These are phyloP conservation scores for Tolypocladium cylindrosporum DNA, from an alignment of 2,329 filamentous ascomycete species.

Conservation along the genomic window DNA sequence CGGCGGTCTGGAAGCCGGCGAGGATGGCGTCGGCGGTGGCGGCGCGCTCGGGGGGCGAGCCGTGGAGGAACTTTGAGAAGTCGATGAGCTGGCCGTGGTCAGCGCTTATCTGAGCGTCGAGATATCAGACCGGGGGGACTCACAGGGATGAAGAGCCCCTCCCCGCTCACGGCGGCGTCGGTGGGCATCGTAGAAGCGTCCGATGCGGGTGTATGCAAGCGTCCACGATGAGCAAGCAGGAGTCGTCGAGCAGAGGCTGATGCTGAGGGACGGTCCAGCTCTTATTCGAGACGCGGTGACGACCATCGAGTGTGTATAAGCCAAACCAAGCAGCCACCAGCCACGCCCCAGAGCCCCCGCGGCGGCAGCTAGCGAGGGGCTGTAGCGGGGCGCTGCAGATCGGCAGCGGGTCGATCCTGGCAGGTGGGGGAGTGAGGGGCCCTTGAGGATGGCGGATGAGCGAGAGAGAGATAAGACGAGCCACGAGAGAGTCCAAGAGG, in stretches of 20 bases:
- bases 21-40: conserved; percentile 63
- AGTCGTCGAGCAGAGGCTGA: not conserved
- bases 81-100: conserved; percentile 28
- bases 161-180: conserved; percentile 36
- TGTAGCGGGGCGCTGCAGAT: not conserved
- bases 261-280: not conserved
- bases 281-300: not conserved
- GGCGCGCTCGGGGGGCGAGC: conserved; percentile 48
- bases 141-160: conserved; percentile 47
- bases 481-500: not conserved
- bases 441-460: too few relatives aligned
- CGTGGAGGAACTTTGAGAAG: conserved; percentile 62
- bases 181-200: conserved; percentile 12
- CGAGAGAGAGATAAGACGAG: not conserved
- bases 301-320: not conserved
- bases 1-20: conserved; percentile 71
- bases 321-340: not conserved
- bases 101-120: not conserved
- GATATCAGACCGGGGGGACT: conserved; percentile 7
- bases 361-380: not conserved
- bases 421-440: not conserved
- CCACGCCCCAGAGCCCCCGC: not conserved
- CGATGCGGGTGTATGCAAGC: not conserved
- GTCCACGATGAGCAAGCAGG: not conserved
- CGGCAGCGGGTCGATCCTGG: not conserved